phyloP scores from a whole-genome alignment of 164 flowering plant species.

The Nymphaea thermarum region DNA sequence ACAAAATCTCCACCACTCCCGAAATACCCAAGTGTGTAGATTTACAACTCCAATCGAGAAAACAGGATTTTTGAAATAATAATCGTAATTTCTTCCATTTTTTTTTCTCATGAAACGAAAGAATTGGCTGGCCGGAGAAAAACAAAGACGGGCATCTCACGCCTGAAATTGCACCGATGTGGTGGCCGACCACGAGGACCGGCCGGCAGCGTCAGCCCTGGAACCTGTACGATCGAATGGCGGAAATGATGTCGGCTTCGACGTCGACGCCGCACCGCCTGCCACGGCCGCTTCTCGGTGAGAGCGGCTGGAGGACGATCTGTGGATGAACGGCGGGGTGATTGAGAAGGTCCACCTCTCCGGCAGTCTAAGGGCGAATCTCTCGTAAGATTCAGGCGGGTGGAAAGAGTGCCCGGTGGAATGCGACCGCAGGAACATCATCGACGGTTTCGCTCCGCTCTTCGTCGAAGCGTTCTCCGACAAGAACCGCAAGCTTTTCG shows the following conservation, averaged over 20 bases:
- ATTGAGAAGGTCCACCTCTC: conserved; percentile 39
- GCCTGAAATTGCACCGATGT: too few relatives aligned
- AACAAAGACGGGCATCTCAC: too few relatives aligned
- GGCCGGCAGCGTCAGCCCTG: background rate
- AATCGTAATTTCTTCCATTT: too few relatives aligned
- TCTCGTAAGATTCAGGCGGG: conserved; percentile 43
- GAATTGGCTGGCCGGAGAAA: too few relatives aligned
- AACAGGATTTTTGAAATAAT: too few relatives aligned
- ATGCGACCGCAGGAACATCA: conserved; percentile 58
- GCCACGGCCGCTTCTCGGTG: conserved; percentile 16
- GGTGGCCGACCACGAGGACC: too few relatives aligned
- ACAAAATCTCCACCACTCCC: too few relatives aligned
- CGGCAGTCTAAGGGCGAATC: conserved; percentile 51
- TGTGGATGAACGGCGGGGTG: conserved; percentile 37
- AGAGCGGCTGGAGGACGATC: conserved; percentile 28
- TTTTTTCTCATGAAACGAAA: too few relatives aligned
- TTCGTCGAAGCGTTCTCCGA: too few relatives aligned
- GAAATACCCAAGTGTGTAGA: too few relatives aligned
- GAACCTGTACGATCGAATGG: conserved; percentile 5
- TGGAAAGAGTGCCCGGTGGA: conserved; percentile 72
- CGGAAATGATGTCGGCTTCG: background rate
- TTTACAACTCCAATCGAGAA: too few relatives aligned
- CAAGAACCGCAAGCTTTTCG: too few relatives aligned
- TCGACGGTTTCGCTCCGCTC: background rate
- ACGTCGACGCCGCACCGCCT: background rate